Evolutionary conservation across 805 yeast species (phyloP).

Genomic region (Peterozyma xylosa): DNA sequence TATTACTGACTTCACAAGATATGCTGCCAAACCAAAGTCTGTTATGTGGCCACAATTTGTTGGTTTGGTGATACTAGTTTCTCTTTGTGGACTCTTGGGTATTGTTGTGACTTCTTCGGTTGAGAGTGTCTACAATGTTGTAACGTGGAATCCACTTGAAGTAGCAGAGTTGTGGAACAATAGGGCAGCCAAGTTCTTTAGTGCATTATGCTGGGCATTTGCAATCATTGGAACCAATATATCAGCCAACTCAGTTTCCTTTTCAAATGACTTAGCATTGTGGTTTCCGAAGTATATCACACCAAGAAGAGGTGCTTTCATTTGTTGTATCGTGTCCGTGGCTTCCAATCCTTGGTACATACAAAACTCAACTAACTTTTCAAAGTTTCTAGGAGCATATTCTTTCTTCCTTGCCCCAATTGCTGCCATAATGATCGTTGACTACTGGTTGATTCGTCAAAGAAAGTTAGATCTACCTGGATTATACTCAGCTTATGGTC

Average conservation of each 20-base stretch:
- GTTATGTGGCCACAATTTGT: conserved; percentile 11
- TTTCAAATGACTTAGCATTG: conserved; percentile 50
- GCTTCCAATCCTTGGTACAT: conserved; percentile 17
- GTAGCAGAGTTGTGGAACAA: conserved; percentile 11
- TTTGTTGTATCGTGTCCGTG: conserved; percentile 26
- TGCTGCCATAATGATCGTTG: conserved; percentile 15
- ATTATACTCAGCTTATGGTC: conserved; percentile 13
- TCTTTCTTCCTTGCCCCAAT: conserved; percentile 15
- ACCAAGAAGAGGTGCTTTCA: conserved; percentile 44
- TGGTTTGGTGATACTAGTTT: conserved; percentile 9
- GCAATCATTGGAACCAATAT: conserved; percentile 33
- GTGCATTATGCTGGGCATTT: conserved; percentile 12
- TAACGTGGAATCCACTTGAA: conserved; percentile 13
- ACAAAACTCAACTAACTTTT: conserved; percentile 9
- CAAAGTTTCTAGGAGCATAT: conserved; percentile 13
- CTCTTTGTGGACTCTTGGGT: conserved; percentile 2
- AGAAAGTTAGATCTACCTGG: conserved; percentile 23
- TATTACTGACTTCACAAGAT: conserved; percentile 30
- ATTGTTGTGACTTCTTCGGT: conserved; percentile 12
- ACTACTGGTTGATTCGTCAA: conserved; percentile 18
- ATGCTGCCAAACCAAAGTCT: conserved; percentile 22
- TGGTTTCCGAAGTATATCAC: conserved; percentile 50
- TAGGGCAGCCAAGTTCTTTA: conserved; percentile 13
- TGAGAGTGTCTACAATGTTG: conserved; percentile 11
- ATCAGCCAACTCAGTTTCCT: conserved; percentile 52